A percentile compares a stretch with the other conserved stretches of the same genome.
Conservation (phyloP, 140 eudicot genomes). For the Erigeron philadelphicus region DNA sequence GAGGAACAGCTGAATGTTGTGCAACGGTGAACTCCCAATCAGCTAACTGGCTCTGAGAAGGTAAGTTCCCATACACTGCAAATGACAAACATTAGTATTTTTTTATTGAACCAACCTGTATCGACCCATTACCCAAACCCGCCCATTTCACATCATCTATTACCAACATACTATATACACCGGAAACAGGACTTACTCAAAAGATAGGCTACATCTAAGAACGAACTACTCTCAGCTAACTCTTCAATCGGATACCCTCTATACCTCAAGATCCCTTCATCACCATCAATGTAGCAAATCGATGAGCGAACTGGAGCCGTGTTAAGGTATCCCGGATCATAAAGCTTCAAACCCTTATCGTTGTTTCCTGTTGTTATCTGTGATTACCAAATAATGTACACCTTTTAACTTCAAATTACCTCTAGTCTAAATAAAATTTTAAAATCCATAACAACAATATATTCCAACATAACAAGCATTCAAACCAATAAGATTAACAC, state of each 20-base stretch:
- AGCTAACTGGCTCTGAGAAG: constrained; percentile 71
- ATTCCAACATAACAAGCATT: not conserved
- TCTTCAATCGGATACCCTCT: constrained; percentile 99
- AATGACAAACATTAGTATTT: not conserved
- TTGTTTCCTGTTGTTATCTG: constrained; percentile 74
- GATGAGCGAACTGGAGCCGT: constrained; percentile 97
- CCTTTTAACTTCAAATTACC: not conserved
- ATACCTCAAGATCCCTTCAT: constrained; percentile 91
- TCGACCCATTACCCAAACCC: not conserved
- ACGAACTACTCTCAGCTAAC: constrained; percentile 87
- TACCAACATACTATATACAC: too few species aligned
- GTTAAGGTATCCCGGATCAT: constrained; percentile 96
- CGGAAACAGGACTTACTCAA: constrained; percentile 45
- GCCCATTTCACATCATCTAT: not conserved
- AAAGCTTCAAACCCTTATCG: constrained; percentile 95
- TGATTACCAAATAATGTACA: not conserved
- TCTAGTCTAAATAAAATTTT: too few species aligned
- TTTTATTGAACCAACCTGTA: not conserved
- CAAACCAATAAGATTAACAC: not conserved
- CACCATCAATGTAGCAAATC: constrained; percentile 95
- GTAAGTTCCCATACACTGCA: constrained; percentile 92
- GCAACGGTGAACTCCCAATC: constrained; percentile 93
- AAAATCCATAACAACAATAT: too few species aligned
- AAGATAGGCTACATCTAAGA: constrained; percentile 90
- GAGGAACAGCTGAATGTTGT: constrained; percentile 98